Conservation (phyloP, 371 early-diverging fungal genomes). For the Funneliformis caledonium region DNA sequence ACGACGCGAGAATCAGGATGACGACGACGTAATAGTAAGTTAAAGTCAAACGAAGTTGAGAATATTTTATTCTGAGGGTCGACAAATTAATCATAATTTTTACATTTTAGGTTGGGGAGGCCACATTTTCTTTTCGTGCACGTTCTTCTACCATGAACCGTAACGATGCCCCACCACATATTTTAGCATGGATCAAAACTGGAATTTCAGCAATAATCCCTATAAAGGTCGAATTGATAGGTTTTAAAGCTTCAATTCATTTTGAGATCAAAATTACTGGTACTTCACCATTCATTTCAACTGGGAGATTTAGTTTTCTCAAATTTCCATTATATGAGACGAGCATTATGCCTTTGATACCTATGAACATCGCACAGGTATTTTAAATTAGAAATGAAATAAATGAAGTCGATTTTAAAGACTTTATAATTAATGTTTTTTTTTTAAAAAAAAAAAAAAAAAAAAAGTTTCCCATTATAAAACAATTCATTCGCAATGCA, state of each 20-base stretch:
- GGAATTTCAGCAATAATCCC: constrained; percentile 38
- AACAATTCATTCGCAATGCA: constrained; percentile 5
- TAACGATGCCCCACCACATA: constrained; percentile 32
- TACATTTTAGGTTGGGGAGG: constrained; percentile 33
- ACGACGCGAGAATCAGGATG: constrained; percentile 6
- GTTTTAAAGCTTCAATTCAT: constrained; percentile 12
- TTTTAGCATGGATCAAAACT: constrained; percentile 33
- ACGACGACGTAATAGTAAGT: constrained; percentile 36
- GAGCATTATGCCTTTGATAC: constrained; percentile 24
- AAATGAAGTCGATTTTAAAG: no score
- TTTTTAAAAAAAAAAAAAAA: not conserved
- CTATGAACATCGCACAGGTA: constrained; percentile 37
- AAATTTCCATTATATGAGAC: constrained; percentile 14
- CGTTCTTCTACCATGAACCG: not conserved
- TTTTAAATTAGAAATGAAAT: not conserved
- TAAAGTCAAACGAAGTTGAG: not conserved
- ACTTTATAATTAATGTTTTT: no score
- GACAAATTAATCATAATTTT: not conserved
- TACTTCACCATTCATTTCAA: constrained; percentile 29
- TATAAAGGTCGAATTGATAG: constrained; percentile 31
- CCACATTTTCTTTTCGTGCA: constrained; percentile 27
- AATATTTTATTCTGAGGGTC: not conserved
- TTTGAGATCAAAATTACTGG: constrained; percentile 33
- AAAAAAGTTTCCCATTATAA: constrained; percentile 37
- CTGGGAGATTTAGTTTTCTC: constrained; percentile 34